phyloP scores from a whole-genome alignment of 1,139 yeast genomes.

The Zygotorulaspora mrakii region DNA sequence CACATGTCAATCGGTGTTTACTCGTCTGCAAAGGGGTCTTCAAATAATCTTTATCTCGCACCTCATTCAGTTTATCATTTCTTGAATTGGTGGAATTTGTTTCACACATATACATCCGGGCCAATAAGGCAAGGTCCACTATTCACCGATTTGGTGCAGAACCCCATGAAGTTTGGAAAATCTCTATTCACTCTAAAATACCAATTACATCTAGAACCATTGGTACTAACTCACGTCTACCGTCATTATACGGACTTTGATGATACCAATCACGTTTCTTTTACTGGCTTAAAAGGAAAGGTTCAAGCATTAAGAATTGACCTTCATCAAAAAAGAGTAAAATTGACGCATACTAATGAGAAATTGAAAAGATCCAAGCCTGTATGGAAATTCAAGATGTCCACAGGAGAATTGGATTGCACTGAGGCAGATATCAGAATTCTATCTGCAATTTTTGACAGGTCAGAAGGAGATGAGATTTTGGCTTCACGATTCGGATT shows the following conservation, averaged over 20 bases:
- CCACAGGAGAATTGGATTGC: slow-evolving; percentile 72
- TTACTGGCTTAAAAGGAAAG: slow-evolving; percentile 75
- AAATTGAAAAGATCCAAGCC: slow-evolving; percentile 52
- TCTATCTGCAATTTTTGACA: slow-evolving; percentile 61
- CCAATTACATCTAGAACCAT: slow-evolving; percentile 63
- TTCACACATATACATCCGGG: slow-evolving; percentile 63
- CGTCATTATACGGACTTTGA: slow-evolving; percentile 47
- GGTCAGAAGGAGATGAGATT: slow-evolving; percentile 52
- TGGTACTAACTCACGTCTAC: slow-evolving; percentile 66
- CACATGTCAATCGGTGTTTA: slow-evolving; percentile 71
- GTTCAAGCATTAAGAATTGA: slow-evolving; percentile 63
- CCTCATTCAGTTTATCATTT: slow-evolving; percentile 68
- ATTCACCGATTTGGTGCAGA: slow-evolving; percentile 43
- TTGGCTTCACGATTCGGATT: slow-evolving; percentile 45
- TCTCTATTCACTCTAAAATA: slow-evolving; percentile 77
- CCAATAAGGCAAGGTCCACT: slow-evolving; percentile 71
- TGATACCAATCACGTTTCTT: slow-evolving; percentile 49
- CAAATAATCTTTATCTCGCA: slow-evolving; percentile 67
- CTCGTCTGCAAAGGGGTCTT: slow-evolving; percentile 43
- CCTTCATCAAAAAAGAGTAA: slow-evolving; percentile 73
- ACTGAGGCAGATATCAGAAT: slow-evolving; percentile 70
- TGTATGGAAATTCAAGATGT: slow-evolving; percentile 60
- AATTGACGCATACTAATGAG: slow-evolving; percentile 52
- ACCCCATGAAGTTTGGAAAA: slow-evolving; percentile 58
- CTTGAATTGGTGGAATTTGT: slow-evolving; percentile 73